Percentiles rank a stretch among this genome's conserved stretches.
Conservation (phyloP, 305 asterid species). For the Rubia balearica region DNA sequence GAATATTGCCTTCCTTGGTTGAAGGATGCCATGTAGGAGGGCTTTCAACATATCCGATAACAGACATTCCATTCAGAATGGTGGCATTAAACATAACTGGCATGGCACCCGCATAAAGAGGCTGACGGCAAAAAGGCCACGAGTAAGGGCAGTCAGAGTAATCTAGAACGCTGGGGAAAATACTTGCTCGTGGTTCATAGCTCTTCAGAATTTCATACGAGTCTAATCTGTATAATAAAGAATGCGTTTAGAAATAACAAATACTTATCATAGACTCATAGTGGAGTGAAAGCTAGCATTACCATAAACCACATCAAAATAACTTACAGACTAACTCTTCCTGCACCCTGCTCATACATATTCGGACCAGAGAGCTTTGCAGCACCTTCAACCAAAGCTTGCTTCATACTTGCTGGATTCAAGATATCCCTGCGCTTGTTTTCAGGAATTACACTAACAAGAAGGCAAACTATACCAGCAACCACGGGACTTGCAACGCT, state of each 20-base stretch:
- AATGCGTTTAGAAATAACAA: slow-evolving; percentile 22
- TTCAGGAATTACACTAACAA: slow-evolving; percentile 82
- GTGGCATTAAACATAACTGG: slow-evolving; percentile 88
- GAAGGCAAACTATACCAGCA: slow-evolving; percentile 97
- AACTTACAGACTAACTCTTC: slow-evolving; percentile 98
- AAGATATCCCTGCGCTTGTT: slow-evolving; percentile 63
- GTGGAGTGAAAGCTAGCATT: slow-evolving; percentile 17
- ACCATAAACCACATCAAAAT: slow-evolving; percentile 23
- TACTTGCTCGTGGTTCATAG: slow-evolving; percentile 92
- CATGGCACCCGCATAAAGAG: slow-evolving; percentile 95
- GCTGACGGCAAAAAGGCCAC: slow-evolving; percentile 99
- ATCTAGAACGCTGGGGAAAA: slow-evolving; percentile 88
- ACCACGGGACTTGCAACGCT: slow-evolving; percentile 99
- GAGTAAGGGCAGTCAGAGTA: slow-evolving; percentile 93
- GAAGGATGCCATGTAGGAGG: slow-evolving; percentile 90
- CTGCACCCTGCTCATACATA: slow-evolving; percentile 99
- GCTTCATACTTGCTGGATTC: slow-evolving; percentile 96
- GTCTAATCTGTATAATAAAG: slow-evolving; percentile 47
- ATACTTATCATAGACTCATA: slow-evolving; percentile 4
- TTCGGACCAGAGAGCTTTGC: slow-evolving; percentile 91
- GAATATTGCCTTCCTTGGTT: slow-evolving; percentile 80
- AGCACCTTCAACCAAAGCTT: slow-evolving; percentile 96
- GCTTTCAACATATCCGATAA: slow-evolving; percentile 68
- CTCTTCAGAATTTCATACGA: slow-evolving; percentile 81
- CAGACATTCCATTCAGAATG: slow-evolving; percentile 95